A percentile compares a stretch with the other conserved stretches of the same genome.
phyloP scores from a whole-genome alignment of 2,329 filamentous ascomycete genomes.

The Plectosphaerella plurivora region DNA sequence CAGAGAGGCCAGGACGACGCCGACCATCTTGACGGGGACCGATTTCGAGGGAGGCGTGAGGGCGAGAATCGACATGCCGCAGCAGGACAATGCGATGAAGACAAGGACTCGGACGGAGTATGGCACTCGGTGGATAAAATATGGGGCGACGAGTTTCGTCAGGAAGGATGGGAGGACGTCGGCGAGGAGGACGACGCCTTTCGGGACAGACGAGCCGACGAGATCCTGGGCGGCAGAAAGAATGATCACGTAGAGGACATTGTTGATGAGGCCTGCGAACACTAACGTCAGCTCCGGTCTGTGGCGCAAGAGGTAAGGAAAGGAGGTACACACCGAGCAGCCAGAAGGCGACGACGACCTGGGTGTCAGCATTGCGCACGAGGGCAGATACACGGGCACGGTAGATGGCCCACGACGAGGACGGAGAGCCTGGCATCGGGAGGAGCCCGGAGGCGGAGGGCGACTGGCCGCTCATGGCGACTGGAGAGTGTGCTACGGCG shows the following conservation, averaged over 20 bases:
- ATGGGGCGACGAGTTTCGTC: conserved; percentile 83
- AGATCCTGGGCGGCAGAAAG: conserved; percentile 93
- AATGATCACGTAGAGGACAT: conserved; percentile 96
- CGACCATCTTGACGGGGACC: conserved; percentile 71
- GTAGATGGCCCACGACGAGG: conserved; percentile 71
- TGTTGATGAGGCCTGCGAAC: conserved; percentile 77
- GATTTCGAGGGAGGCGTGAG: conserved; percentile 64
- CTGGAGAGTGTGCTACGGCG: not conserved
- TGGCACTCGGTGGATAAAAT: conserved; percentile 86
- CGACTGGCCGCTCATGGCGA: conserved; percentile 28
- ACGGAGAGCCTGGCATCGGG: conserved; percentile 53
- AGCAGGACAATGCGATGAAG: conserved; percentile 71
- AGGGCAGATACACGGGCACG: conserved; percentile 58
- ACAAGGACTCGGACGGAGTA: conserved; percentile 71
- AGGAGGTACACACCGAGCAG: conserved; percentile 65
- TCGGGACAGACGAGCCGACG: conserved; percentile 84
- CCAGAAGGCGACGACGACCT: conserved; percentile 83
- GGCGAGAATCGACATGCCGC: conserved; percentile 86
- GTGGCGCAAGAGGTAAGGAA: not conserved
- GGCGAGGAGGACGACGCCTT: conserved; percentile 87
- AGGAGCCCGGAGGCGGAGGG: conserved; percentile 42
- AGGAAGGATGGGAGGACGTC: conserved; percentile 88
- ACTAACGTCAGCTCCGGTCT: conserved; percentile 1
- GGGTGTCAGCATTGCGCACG: conserved; percentile 63
- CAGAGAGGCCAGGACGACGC: conserved; percentile 79